These are phyloP conservation scores for Pichia nanzhaoensis DNA, from an alignment of 805 yeast genomes.

Conservation along the genomic window DNA sequence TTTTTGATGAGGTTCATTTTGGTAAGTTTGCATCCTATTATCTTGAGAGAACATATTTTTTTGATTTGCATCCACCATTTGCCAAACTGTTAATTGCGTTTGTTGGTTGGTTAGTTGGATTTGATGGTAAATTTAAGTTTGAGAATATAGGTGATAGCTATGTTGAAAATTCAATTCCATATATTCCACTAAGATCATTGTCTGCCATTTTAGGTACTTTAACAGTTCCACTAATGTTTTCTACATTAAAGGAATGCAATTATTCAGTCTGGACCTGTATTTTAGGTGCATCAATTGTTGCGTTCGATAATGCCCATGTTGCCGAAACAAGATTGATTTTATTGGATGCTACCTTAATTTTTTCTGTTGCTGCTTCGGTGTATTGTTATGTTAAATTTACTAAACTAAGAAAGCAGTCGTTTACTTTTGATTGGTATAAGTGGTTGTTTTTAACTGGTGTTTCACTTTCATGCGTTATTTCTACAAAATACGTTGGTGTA, in stretches of 20 bases:
- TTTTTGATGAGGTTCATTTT: conserved; percentile 82
- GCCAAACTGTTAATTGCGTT: conserved; percentile 89
- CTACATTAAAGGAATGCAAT: conserved; percentile 79
- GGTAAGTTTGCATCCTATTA: conserved; percentile 84
- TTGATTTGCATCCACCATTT: conserved; percentile 97
- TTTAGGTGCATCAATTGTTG: conserved; percentile 68
- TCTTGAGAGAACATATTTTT: conserved; percentile 83
- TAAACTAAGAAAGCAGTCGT: conserved; percentile 60
- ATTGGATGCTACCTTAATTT: conserved; percentile 81
- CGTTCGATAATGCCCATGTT: conserved; percentile 86
- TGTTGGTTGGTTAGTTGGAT: conserved; percentile 84
- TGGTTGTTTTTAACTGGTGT: conserved; percentile 86
- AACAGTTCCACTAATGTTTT: conserved; percentile 77
- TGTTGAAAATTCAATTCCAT: conserved; percentile 74
- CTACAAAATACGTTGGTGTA: conserved; percentile 94
- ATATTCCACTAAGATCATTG: conserved; percentile 71
- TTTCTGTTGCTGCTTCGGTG: conserved; percentile 76
- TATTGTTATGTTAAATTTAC: conserved; percentile 75
- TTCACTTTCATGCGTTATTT: conserved; percentile 81
- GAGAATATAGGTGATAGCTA: conserved; percentile 84
- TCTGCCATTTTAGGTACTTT: conserved; percentile 77
- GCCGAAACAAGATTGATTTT: conserved; percentile 86
- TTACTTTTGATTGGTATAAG: conserved; percentile 68
- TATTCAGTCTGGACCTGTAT: conserved; percentile 73
- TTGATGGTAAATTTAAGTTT: conserved; percentile 87